Evolutionary conservation across 2,329 filamentous ascomycete species (phyloP).

Genomic region (Penicillium sp.): DNA sequence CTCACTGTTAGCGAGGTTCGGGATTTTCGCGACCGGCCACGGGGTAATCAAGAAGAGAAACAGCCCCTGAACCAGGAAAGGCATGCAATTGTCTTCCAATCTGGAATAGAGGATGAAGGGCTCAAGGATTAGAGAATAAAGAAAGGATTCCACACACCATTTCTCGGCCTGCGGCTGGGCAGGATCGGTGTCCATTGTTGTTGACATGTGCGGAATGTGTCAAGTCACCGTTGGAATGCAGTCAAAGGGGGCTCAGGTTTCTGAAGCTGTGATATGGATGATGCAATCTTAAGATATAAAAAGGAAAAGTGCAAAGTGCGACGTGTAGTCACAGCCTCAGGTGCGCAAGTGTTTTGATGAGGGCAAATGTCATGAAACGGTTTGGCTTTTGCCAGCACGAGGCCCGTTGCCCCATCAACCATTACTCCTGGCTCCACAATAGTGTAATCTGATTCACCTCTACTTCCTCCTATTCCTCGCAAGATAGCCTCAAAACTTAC

Average conservation of each 20-base stretch:
- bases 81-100: background rate
- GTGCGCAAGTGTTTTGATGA: background rate
- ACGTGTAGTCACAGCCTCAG: background rate
- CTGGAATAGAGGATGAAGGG: background rate
- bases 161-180: slow-evolving; percentile 14
- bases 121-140: background rate
- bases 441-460: too few relatives aligned
- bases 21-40: background rate
- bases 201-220: slow-evolving; percentile 25
- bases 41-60: slow-evolving; percentile 2
- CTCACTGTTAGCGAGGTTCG: slow-evolving; percentile 11
- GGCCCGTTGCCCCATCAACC: slow-evolving; percentile 1
- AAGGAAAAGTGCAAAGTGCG: background rate
- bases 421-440: background rate
- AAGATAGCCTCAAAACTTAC: too few relatives aligned
- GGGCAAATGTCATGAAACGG: background rate
- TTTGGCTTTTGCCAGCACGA: background rate
- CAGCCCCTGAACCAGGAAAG: slow-evolving; percentile 5
- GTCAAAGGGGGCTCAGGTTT: background rate
- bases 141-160: slow-evolving; percentile 14
- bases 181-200: slow-evolving; percentile 20
- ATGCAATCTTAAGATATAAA: background rate
- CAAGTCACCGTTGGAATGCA: slow-evolving; percentile 15
- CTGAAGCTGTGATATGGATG: background rate
- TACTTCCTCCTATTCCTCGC: too few relatives aligned